phyloP scores from a whole-genome alignment of 2,329 filamentous ascomycete genomes.

The Alternaria sp. region DNA sequence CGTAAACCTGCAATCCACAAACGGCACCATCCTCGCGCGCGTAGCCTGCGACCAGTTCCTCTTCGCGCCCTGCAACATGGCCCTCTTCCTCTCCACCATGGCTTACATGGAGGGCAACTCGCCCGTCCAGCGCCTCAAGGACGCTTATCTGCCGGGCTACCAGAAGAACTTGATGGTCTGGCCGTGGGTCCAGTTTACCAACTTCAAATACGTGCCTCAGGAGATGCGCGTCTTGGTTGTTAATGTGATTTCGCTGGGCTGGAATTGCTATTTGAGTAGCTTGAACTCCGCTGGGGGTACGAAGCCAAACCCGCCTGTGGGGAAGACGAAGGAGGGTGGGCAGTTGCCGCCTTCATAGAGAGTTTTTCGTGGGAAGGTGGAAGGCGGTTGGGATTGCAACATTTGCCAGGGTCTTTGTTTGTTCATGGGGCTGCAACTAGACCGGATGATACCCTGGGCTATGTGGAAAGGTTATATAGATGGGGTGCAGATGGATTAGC shows the following conservation, averaged over 20 bases:
- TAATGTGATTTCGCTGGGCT: constrained; percentile 74
- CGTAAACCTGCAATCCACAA: constrained; percentile 68
- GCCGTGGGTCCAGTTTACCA: constrained; percentile 83
- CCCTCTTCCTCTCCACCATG: constrained; percentile 81
- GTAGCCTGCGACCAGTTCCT: constrained; percentile 79
- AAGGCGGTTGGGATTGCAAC: not conserved
- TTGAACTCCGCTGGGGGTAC: constrained; percentile 44
- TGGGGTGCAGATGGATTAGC: not conserved
- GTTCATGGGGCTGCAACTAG: not conserved
- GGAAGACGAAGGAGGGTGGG: constrained; percentile 31
- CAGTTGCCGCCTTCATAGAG: constrained; percentile 34
- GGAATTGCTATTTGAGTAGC: constrained; percentile 52
- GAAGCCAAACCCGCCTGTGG: constrained; percentile 13
- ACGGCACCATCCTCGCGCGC: constrained; percentile 75
- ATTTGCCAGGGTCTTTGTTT: not conserved
- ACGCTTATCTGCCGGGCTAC: constrained; percentile 74
- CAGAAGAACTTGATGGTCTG: constrained; percentile 87
- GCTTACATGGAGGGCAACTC: constrained; percentile 75
- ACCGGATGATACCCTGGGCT: not conserved
- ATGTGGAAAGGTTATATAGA: not conserved
- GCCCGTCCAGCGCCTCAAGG: constrained; percentile 72
- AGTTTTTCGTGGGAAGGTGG: not conserved
- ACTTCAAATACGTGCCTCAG: constrained; percentile 86
- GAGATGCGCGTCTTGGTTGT: constrained; percentile 85
- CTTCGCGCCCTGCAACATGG: constrained; percentile 85